Conservation (phyloP, 164 flowering plant genomes). For the Berberis thunbergii region DNA sequence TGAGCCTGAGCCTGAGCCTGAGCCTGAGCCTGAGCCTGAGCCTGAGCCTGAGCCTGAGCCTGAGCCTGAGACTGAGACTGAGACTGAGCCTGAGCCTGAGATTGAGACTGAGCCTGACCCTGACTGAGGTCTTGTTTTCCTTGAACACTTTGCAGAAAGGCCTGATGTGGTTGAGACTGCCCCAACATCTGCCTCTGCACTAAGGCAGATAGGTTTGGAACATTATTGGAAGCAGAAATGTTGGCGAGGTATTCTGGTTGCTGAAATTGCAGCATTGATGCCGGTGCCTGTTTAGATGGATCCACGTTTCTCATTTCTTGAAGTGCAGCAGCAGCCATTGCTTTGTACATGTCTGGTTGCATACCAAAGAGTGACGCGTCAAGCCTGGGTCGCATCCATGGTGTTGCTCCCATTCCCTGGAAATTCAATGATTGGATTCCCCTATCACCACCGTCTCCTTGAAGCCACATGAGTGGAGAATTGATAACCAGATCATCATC, state of each 20-base stretch:
- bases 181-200: slow-evolving; percentile 57
- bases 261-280: slow-evolving; percentile 63
- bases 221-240: slow-evolving; percentile 33
- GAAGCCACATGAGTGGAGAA: slow-evolving; percentile 80
- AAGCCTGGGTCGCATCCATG: slow-evolving; percentile 86
- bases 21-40: slow-evolving; percentile 32
- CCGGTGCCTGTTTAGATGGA: slow-evolving; percentile 39
- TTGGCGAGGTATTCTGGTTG: slow-evolving; percentile 38
- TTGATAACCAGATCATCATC: slow-evolving; percentile 70
- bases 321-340: slow-evolving; percentile 83
- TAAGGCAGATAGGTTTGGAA: slow-evolving; percentile 33
- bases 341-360: slow-evolving; percentile 75
- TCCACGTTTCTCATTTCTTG: slow-evolving; percentile 70
- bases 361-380: slow-evolving; percentile 72
- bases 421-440: slow-evolving; percentile 70
- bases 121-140: slow-evolving; percentile 35
- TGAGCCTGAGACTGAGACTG: slow-evolving; percentile 23
- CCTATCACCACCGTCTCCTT: slow-evolving; percentile 53
- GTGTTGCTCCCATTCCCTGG: slow-evolving; percentile 64
- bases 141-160: slow-evolving; percentile 41
- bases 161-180: slow-evolving; percentile 48
- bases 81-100: slow-evolving; percentile 21
- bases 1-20: background rate
- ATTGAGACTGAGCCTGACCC: slow-evolving; percentile 19
- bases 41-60: slow-evolving; percentile 18